Evolutionary conservation across 768 basidiomycete species (phyloP), one percentile per base, ranked within the genome.

Genomic region (Lentinula boryana): DNA sequence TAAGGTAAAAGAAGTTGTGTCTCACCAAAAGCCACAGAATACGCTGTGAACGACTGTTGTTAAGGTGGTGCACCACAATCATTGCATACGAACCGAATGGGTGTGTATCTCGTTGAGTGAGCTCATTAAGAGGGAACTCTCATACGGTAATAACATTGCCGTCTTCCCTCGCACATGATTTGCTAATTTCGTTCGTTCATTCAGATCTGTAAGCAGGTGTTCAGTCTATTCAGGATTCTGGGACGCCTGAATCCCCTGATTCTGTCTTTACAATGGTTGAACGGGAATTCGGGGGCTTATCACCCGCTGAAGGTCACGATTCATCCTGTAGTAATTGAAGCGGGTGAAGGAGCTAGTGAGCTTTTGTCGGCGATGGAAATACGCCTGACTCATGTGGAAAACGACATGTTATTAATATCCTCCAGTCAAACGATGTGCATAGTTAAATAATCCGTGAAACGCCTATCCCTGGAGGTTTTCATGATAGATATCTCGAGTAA

Each of bases 21-120:
- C 69, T 49, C 55, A 73, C 74, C 44, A 76, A 66, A 36, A 82
- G 69, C 80, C 80, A 83, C 13, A 82, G 69, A 49, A 83, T 69
- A 21, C 80, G 71, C 62, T 80, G 79, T 5, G 81, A 79, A n/a
- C 80, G 77, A 7, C 79, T 80, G 60, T 80, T 66, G 59, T 79
- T 74, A 6, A 82, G 70, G 63, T 82, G 78, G 60, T 81, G 81
- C 7, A 82, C 54, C 12, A 35, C 18, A 13, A 56, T 33, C 54
- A 56, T 56, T 6, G 36, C 23, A 27, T 27, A 27, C 27, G 27
- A 27, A 27, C 27, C 27, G 27, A 27, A 3, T 27, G 27, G 27
- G 27, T 27, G 27, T 27, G 27, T 27, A 27, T 27, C 27, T 27
- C 27, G 27, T 27, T 27, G 27, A 27, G 27, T 23, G 3, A 23